Evolutionary conservation across 2,329 filamentous ascomycete species (phyloP).

Genomic region (Monosporascus sp.): DNA sequence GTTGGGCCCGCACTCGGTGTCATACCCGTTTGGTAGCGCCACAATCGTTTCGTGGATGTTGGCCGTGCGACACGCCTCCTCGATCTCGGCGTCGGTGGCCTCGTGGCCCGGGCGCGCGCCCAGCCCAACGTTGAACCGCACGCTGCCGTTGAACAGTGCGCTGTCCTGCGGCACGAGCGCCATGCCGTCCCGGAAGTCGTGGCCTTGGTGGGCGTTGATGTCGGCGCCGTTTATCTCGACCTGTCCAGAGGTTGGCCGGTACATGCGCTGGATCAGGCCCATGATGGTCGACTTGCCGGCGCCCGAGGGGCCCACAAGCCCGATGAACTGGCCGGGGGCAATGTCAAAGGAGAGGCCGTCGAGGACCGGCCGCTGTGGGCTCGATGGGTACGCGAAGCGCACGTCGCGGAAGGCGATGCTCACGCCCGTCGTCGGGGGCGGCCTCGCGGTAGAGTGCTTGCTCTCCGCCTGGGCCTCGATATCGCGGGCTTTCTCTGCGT

Average conservation of each 20-base stretch:
- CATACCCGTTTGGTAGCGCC: slow-evolving; percentile 50
- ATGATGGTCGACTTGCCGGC: slow-evolving; percentile 65
- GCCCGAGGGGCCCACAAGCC: slow-evolving; percentile 61
- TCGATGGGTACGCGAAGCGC: slow-evolving; percentile 61
- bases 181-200: slow-evolving; percentile 32
- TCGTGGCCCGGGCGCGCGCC: slow-evolving; percentile 39
- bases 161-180: slow-evolving; percentile 36
- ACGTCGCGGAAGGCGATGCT: slow-evolving; percentile 54
- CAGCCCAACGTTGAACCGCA: slow-evolving; percentile 36
- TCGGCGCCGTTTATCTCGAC: slow-evolving; percentile 36
- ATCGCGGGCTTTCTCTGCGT: slow-evolving; percentile 21
- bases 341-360: slow-evolving; percentile 52
- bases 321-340: slow-evolving; percentile 55
- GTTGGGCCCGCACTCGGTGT: slow-evolving; percentile 55
- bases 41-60: slow-evolving; percentile 57
- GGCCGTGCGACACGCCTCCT: slow-evolving; percentile 51
- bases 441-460: slow-evolving; percentile 5
- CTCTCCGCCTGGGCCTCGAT: slow-evolving; percentile 33
- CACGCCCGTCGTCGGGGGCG: slow-evolving; percentile 29
- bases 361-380: slow-evolving; percentile 54
- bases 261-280: slow-evolving; percentile 48
- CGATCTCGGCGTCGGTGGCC: slow-evolving; percentile 44
- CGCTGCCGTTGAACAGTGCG: slow-evolving; percentile 36
- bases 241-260: slow-evolving; percentile 35
- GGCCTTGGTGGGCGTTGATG: slow-evolving; percentile 11